Evolutionary conservation across 306 rosid genomes (phyloP).

Genomic region (Potentilla sterilis): DNA sequence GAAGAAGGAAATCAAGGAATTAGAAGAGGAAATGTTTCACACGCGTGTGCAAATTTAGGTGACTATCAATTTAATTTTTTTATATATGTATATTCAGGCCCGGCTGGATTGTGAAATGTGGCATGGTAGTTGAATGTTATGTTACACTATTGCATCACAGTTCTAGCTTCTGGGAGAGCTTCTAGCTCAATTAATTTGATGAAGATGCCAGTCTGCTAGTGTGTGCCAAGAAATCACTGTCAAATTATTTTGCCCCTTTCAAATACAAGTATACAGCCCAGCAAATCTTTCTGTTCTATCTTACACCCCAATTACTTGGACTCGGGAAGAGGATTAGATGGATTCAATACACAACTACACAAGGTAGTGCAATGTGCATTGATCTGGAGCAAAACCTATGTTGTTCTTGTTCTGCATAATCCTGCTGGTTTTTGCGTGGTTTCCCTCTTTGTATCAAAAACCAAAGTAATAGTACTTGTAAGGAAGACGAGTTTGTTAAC

Average conservation of each 20-base stretch:
- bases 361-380: background rate
- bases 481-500: background rate
- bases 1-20: too few relatives aligned
- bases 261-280: background rate
- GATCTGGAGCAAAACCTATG: background rate
- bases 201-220: background rate
- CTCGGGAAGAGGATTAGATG: background rate
- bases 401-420: background rate
- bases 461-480: background rate
- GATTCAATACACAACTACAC: slow-evolving; percentile 15
- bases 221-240: background rate
- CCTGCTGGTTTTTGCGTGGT: background rate
- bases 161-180: background rate
- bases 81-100: too few relatives aligned
- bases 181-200: background rate
- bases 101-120: too few relatives aligned
- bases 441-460: too few relatives aligned
- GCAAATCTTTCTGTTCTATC: background rate
- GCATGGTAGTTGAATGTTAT: too few relatives aligned
- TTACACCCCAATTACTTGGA: background rate
- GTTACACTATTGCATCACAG: too few relatives aligned
- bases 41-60: too few relatives aligned
- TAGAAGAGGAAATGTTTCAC: too few relatives aligned
- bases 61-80: too few relatives aligned
- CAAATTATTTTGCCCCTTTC: background rate